A percentile compares a stretch with the other conserved stretches of the same genome.
Conservation (phyloP, 257 asterid species). For the Haberlea rhodopensis region DNA sequence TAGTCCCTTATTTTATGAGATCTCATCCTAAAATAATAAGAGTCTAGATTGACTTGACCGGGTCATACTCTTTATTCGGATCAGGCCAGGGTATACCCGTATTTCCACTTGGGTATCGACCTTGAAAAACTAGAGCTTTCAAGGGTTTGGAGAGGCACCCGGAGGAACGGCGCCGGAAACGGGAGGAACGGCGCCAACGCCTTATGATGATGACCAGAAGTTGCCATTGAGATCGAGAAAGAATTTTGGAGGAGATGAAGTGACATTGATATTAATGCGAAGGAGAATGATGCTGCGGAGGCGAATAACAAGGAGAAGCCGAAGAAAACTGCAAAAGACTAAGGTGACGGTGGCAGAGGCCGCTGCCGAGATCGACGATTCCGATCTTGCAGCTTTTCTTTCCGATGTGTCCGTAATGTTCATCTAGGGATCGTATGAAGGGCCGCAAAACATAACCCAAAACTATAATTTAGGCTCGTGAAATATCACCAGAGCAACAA, state of each 20-base stretch:
- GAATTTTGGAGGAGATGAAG: slow-evolving; percentile 18
- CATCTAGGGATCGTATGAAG: slow-evolving; percentile 75
- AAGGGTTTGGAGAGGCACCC: slow-evolving; percentile 68
- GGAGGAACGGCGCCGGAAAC: slow-evolving; percentile 65
- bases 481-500: too few relatives aligned
- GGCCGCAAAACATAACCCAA: slow-evolving; percentile 69
- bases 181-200: slow-evolving; percentile 58
- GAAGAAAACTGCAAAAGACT: slow-evolving; percentile 67
- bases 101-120: too few relatives aligned
- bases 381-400: slow-evolving; percentile 65
- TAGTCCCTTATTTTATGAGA: too few relatives aligned
- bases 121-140: slow-evolving; percentile 41
- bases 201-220: slow-evolving; percentile 40
- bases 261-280: slow-evolving; percentile 36
- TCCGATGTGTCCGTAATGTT: slow-evolving; percentile 48
- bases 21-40: too few relatives aligned
- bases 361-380: slow-evolving; percentile 64
- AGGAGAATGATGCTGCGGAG: slow-evolving; percentile 42
- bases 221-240: slow-evolving; percentile 37
- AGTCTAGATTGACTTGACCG: too few relatives aligned
- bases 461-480: too few relatives aligned
- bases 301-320: slow-evolving; percentile 63
- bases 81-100: slow-evolving; percentile 37
- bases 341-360: slow-evolving; percentile 78
- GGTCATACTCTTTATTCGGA: too few relatives aligned